Base-by-base conservation (phyloP, 2,329 filamentous ascomycete genomes). In the Epichloe sibirici region DNA sequence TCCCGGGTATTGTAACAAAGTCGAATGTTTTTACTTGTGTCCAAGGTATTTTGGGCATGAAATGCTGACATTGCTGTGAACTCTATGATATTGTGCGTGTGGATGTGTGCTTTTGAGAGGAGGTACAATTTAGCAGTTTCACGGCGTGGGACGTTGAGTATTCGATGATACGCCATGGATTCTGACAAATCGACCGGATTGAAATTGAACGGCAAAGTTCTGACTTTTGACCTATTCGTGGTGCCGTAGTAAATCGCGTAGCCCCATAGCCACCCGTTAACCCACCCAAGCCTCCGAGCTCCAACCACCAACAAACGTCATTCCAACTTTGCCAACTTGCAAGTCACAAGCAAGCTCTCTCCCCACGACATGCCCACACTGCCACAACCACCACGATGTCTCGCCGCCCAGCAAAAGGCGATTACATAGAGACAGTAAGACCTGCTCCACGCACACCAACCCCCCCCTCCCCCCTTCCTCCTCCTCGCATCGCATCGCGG, bases 341-440 rank as follows among this genome's bases (percentile, higher is more conserved):
- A 9, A 31, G 17, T 17, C 23, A 21, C 12, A 25, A n/a, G 25
- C 42, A 31, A 13, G 15, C 25, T 8, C 25, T 8, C 25, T 34
- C 15, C 9, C n/a, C n/a, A 15, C 9, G 37, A 39, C 37, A n/a
- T 15, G 23, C 15, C 21, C 5, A 35, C 28, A 23, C 8, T 2
- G 2, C 4, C 39, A 42, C 31, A 44, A 15, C 13, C 50, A 28
- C 25, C 66, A 75, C 53, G 13, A 90, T 90, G 86, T 86, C 86
- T 57, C 81, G 85, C 61, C 86, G 90, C 65, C 75, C 83, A 49
- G 77, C 80, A 9, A 95, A 90, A 71, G 88, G 88, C 70, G 90
- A 96, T 70, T 97, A 96, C 67, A 96, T 98, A 57, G 91, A 96
- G 71, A 98, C 93, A 51, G 90, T 95, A 77, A 62, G 52, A 35